Conservation (phyloP, 371 early-diverging fungal genomes). For the Apophysomyces sp. region DNA sequence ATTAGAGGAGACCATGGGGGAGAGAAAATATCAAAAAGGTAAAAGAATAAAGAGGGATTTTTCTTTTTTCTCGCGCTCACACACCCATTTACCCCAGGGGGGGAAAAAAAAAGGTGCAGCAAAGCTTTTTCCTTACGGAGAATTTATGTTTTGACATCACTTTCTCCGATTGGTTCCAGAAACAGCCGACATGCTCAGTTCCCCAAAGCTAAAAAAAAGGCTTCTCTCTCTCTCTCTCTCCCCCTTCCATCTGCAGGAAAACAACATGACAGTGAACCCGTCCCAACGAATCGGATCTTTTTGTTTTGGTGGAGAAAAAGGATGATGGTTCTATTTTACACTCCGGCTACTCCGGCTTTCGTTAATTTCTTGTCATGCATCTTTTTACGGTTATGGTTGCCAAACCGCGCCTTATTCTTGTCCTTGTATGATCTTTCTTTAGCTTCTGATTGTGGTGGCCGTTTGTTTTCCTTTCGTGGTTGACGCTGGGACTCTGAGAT, state of each 20-base stretch:
- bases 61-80: too few species aligned
- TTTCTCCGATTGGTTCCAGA: background rate
- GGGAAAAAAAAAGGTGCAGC: too few species aligned
- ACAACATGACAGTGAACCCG: too few species aligned
- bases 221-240: too few species aligned
- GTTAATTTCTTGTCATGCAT: conserved; percentile 64
- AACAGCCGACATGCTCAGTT: background rate
- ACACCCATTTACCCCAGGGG: too few species aligned
- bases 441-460: conserved; percentile 21
- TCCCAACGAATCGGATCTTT: too few species aligned
- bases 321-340: too few species aligned
- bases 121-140: background rate
- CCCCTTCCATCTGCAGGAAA: too few species aligned
- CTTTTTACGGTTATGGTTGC: conserved; percentile 67
- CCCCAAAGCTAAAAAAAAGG: background rate
- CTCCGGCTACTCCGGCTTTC: conserved; percentile 16
- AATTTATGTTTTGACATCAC: background rate
- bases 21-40: too few species aligned
- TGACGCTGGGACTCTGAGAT: conserved; percentile 13
- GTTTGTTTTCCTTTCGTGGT: conserved; percentile 12
- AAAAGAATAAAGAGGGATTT: too few species aligned
- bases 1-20: too few species aligned
- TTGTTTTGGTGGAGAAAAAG: too few species aligned
- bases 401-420: conserved; percentile 64
- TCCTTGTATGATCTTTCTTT: conserved; percentile 51